Percentiles rank a stretch among this genome's conserved stretches.
Evolutionary conservation across 1,284 basidiomycete species (phyloP).

Genomic region (Wallemia ichthyophaga): DNA sequence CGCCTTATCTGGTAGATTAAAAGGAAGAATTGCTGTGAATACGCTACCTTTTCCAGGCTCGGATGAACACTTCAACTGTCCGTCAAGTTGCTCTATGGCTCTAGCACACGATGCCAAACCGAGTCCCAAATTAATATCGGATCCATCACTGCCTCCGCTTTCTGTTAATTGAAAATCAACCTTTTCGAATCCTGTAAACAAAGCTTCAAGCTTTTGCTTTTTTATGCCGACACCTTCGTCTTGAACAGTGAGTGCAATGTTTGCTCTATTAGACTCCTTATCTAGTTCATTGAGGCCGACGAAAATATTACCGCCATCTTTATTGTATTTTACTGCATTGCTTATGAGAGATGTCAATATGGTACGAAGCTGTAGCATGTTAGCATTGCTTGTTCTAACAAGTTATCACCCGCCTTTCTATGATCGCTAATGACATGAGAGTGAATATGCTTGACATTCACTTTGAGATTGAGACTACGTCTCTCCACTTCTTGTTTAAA

Average conservation of each 20-base stretch:
- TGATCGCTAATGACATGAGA: not conserved
- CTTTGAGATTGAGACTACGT: constrained; percentile 21
- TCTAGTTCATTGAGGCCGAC: constrained; percentile 23
- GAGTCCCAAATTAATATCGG: constrained; percentile 21
- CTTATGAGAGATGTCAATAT: constrained; percentile 56
- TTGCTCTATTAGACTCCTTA: constrained; percentile 14
- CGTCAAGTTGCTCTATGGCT: constrained; percentile 50
- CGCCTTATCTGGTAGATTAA: constrained; percentile 16
- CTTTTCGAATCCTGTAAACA: constrained; percentile 64
- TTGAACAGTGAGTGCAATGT: constrained; percentile 39
- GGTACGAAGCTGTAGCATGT: constrained; percentile 33
- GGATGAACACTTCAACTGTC: constrained; percentile 50
- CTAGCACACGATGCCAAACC: constrained; percentile 51
- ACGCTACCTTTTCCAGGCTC: constrained; percentile 34
- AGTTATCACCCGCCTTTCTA: constrained; percentile 6
- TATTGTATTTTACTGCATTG: constrained; percentile 58
- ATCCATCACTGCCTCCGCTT: not conserved
- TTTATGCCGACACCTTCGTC: constrained; percentile 54
- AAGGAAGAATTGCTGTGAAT: constrained; percentile 39
- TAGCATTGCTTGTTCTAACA: constrained; percentile 12
- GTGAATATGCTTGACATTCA: not conserved
- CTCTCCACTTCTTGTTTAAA: constrained; percentile 35
- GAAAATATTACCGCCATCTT: constrained; percentile 19
- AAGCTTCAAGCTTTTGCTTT: constrained; percentile 37
- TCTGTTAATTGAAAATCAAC: constrained; percentile 24